A percentile compares a stretch with the other conserved stretches of the same genome.
These are phyloP conservation scores for Colletotrichum camelliae DNA, from an alignment of 2,329 filamentous ascomycete genomes.

Conservation along the genomic window DNA sequence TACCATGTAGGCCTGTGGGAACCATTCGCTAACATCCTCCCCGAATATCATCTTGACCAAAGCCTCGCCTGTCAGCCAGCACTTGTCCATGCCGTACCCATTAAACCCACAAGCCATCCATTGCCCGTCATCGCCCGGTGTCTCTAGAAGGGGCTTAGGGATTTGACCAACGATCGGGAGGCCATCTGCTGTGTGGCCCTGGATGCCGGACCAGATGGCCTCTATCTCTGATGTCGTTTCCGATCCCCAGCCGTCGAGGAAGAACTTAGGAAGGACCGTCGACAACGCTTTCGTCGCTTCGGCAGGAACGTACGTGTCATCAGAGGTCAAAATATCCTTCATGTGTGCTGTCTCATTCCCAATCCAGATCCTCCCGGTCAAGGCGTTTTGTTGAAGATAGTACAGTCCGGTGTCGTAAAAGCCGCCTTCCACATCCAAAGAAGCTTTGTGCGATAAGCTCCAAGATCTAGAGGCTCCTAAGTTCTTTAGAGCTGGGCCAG, in stretches of 20 bases:
- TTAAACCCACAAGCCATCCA: conserved; percentile 27
- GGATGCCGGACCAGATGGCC: conserved; percentile 9
- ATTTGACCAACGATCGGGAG: conserved; percentile 16
- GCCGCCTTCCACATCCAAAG: background rate
- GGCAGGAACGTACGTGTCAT: background rate
- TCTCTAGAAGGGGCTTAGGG: background rate
- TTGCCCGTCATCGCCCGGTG: background rate
- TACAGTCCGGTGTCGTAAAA: background rate
- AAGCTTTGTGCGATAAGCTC: conserved; percentile 5
- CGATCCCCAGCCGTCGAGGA: background rate
- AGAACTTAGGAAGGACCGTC: background rate
- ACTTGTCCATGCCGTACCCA: conserved; percentile 27
- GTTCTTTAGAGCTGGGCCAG: conserved; percentile 21
- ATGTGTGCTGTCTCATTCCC: conserved; percentile 12
- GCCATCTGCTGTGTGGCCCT: conserved; percentile 12
- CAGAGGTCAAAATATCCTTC: background rate
- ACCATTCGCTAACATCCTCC: conserved; percentile 25
- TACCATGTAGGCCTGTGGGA: conserved; percentile 24
- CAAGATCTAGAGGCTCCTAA: conserved; percentile 19
- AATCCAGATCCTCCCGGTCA: background rate
- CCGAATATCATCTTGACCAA: conserved; percentile 30
- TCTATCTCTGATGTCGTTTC: background rate
- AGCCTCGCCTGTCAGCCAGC: conserved; percentile 23
- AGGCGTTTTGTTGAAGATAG: conserved; percentile 19
- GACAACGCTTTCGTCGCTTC: background rate